phyloP scores from a whole-genome alignment of 192 early-diverging fungal genomes.

The Mortierella antarctica region DNA sequence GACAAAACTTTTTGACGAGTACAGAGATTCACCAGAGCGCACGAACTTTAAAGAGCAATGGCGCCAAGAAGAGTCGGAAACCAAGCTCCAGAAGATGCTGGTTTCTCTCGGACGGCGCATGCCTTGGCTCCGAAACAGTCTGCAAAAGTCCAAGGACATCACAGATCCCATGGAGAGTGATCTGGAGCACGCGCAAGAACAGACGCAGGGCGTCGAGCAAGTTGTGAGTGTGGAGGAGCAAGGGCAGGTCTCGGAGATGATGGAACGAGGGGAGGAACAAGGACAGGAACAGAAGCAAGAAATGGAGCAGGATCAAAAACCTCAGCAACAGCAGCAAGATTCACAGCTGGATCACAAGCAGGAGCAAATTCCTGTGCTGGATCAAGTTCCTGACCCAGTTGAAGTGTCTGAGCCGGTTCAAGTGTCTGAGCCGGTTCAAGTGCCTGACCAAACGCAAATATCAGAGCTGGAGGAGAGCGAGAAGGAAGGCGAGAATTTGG shows the following conservation, averaged over 20 bases:
- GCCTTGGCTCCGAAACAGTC: conserved; percentile 72
- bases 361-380: no score
- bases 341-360: no score
- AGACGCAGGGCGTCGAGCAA: not conserved
- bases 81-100: conserved; percentile 75
- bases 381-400: no score
- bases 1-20: conserved; percentile 67
- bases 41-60: conserved; percentile 77
- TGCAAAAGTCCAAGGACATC: conserved; percentile 24
- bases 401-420: no score
- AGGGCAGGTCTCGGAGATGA: not conserved
- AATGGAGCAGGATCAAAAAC: not conserved
- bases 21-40: conserved; percentile 64
- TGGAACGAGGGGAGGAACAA: not conserved
- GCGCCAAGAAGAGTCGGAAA: conserved; percentile 76
- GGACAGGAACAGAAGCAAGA: not conserved
- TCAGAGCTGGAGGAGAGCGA: not conserved
- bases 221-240: not conserved
- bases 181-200: not conserved
- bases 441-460: no score
- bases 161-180: not conserved
- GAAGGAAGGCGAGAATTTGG: not conserved
- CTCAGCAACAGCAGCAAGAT: no score
- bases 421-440: no score
- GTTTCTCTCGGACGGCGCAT: conserved; percentile 75